Base-by-base conservation (phyloP, 2,329 filamentous ascomycete species). In the Epichloe aotearoae region DNA sequence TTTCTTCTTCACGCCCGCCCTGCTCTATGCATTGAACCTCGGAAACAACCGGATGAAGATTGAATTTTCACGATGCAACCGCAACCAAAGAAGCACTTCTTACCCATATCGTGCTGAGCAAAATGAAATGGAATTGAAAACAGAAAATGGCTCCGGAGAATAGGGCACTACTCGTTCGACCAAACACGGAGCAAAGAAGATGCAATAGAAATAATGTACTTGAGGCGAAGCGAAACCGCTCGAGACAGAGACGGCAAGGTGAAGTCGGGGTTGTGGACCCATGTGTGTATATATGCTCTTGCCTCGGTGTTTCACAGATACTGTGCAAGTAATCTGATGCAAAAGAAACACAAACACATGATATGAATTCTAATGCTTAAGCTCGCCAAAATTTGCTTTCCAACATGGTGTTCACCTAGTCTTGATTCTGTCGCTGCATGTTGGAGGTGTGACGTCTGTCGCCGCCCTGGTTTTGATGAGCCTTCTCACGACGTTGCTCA, bases 401-500 rank as follows among this genome's bases (percentile, higher is more conserved):
- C 37, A 40, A 17, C 30, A 44, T 37, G 6, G 6, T 41, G 1
- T 46, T 15, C 38, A 3, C 39, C 54, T 66, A 64, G 42, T 69
- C 66, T 26, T 59, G 54, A 43, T 53, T 53, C 55, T 66, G 65
- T 59, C 66, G 69, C 41, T 62, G 59, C 20, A 53, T 48, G 52
- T 57, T 60, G 15, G 58, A 53, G 20, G 54, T 46, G 50, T 66
- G 63, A 39, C 69, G 68, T 55, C 70, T 70, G 51, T 71, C 69
- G 49, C 61, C 60, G 55, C 65, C 62, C 50, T 69, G 66, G 54
- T 72, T 68, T 57, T 79, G 74, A 52, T 69, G 67, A 17, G 73
- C 77, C 70, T 95, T 95, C 62, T 95, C 89, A 59, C 91, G 88
- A 55, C 90, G 85, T 51, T 88, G 87, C 67, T 95, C 88, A 62